Conservation (phyloP, 129 eudicot species). For the Sambucus nigra region DNA sequence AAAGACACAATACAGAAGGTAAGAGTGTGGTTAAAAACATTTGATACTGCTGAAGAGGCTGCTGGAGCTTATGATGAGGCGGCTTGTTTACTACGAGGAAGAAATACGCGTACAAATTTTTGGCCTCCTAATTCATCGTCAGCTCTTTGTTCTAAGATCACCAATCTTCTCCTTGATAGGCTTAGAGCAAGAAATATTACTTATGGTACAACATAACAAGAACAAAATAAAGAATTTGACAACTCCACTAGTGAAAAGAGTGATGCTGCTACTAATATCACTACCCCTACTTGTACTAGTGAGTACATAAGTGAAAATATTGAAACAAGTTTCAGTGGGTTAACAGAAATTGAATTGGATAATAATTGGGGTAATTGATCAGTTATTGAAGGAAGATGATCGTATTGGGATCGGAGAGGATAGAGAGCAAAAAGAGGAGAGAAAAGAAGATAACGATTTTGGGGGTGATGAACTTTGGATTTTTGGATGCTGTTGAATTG, state of each 20-base stretch:
- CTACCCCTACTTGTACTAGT: conserved; percentile 8
- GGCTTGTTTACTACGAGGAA: conserved; percentile 52
- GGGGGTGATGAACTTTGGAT: conserved; percentile 26
- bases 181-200: conserved; percentile 29
- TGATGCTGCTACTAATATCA: conserved; percentile 1
- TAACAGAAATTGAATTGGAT: conserved; percentile 13
- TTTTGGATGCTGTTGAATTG: conserved; percentile 23
- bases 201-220: conserved; percentile 10
- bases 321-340: conserved; percentile 2
- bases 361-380: conserved; percentile 5
- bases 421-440: too few species aligned
- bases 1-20: conserved; percentile 54
- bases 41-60: conserved; percentile 55
- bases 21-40: conserved; percentile 56
- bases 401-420: too few species aligned
- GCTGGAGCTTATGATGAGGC: conserved; percentile 64
- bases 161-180: conserved; percentile 41
- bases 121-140: conserved; percentile 39
- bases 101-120: conserved; percentile 49
- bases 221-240: conserved; percentile 12
- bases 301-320: conserved; percentile 17
- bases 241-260: conserved; percentile 14
- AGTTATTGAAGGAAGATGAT: conserved; percentile 15
- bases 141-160: conserved; percentile 39
- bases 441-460: conserved; percentile 14